Percentiles rank a stretch among this genome's conserved stretches.
Evolutionary conservation across 345 rosid genomes (phyloP).

Genomic region (Hibiscus mutabilis): DNA sequence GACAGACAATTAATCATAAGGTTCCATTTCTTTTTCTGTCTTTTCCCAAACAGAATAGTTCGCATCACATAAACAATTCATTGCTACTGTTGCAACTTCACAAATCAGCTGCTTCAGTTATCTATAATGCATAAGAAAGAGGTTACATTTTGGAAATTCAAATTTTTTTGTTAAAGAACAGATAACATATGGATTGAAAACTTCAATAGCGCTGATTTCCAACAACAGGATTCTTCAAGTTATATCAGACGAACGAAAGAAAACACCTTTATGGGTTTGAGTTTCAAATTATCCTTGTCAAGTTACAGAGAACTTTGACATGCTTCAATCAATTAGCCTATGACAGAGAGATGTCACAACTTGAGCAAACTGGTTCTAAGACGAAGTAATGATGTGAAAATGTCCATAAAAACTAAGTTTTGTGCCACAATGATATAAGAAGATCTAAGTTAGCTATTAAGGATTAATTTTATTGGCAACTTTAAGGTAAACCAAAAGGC

Average conservation of each 20-base stretch:
- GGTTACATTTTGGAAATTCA: not conserved
- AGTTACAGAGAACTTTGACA: not conserved
- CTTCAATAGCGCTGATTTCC: not conserved
- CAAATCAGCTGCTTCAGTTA: not conserved
- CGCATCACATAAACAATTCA: not conserved
- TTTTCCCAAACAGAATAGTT: not conserved
- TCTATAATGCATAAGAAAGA: not conserved
- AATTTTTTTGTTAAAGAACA: not conserved
- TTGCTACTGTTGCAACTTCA: not conserved
- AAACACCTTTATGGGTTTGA: not conserved
- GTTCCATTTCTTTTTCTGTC: not conserved
- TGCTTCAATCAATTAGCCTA: conserved; percentile 3
- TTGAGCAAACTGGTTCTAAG: not conserved
- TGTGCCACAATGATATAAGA: not conserved
- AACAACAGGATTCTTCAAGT: not conserved
- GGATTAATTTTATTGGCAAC: not conserved
- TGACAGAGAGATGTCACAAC: not conserved
- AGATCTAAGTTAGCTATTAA: not conserved
- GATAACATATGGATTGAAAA: not conserved
- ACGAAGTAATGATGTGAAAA: not conserved
- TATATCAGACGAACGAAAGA: not conserved
- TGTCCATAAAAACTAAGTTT: conserved; percentile 1
- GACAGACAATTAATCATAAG: not conserved
- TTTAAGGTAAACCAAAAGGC: not conserved
- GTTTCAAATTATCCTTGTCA: not conserved